phyloP scores from a whole-genome alignment of 2,329 filamentous ascomycete species.

The Xylariaceae sp. region DNA sequence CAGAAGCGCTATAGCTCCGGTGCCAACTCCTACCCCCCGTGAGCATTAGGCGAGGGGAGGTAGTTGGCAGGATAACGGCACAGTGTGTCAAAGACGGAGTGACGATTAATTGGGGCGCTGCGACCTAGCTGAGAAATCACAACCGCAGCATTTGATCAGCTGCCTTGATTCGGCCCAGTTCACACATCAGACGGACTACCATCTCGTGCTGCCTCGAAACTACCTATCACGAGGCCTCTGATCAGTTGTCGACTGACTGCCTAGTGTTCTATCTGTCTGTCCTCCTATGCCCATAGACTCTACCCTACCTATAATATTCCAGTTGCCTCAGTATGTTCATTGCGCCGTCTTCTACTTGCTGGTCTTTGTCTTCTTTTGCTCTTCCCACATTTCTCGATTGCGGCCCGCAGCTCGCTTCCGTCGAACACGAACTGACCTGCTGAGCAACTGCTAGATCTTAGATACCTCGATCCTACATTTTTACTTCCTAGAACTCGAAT shows the following conservation, averaged over 20 bases:
- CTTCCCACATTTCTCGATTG: background rate
- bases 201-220: background rate
- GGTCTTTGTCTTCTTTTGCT: background rate
- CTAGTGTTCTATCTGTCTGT: too few species aligned
- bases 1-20: too few species aligned
- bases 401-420: background rate
- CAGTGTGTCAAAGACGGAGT: constrained; percentile 2
- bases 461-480: background rate
- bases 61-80: background rate
- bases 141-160: constrained; percentile 5
- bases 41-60: too few species aligned
- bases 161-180: constrained; percentile 6
- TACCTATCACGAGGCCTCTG: constrained; percentile 4
- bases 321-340: too few species aligned
- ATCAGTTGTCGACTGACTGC: too few species aligned
- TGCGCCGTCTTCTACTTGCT: too few species aligned
- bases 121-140: background rate
- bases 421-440: background rate
- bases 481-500: too few species aligned
- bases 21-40: too few species aligned
- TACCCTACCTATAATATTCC: too few species aligned
- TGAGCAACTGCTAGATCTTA: background rate
- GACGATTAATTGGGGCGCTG: constrained; percentile 5
- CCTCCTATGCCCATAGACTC: too few species aligned
- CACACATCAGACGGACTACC: constrained; percentile 2